phyloP scores from a whole-genome alignment of 345 rosid genomes.

The Turnera subulata region DNA sequence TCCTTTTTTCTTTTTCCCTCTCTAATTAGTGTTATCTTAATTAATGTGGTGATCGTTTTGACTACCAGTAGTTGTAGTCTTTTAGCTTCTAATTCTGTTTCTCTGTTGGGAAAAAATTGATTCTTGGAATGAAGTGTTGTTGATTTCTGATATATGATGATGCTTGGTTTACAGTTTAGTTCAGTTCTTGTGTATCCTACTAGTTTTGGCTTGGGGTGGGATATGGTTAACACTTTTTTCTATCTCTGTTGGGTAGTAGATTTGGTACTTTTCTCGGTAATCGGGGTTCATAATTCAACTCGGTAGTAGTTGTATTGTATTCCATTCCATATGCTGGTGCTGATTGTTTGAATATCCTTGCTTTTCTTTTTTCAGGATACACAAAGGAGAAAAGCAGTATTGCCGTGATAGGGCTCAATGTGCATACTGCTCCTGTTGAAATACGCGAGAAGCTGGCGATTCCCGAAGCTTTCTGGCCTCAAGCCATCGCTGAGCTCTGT shows the following conservation, averaged over 20 bases:
- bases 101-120: too few species aligned
- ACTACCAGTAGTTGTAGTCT: not conserved
- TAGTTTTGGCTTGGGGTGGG: too few species aligned
- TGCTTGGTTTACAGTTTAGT: too few species aligned
- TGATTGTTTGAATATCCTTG: not conserved
- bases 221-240: too few species aligned
- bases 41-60: not conserved
- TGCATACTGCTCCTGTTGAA: constrained; percentile 21
- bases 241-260: too few species aligned
- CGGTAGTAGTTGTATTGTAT: not conserved
- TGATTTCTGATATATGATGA: too few species aligned
- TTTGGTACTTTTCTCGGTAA: too few species aligned
- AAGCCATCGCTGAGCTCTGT: constrained; percentile 18
- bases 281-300: not conserved
- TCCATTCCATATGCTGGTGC: not conserved
- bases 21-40: not conserved
- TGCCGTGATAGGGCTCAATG: constrained; percentile 20
- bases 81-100: too few species aligned
- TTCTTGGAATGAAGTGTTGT: too few species aligned
- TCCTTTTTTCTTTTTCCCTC: not conserved
- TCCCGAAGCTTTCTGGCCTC: constrained; percentile 25
- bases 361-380: constrained; percentile 16
- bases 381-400: constrained; percentile 21
- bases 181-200: too few species aligned
- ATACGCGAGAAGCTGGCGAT: constrained; percentile 26